Base-by-base conservation (phyloP, 495 filamentous ascomycete genomes). In the Aspergillus bridgeri region DNA sequence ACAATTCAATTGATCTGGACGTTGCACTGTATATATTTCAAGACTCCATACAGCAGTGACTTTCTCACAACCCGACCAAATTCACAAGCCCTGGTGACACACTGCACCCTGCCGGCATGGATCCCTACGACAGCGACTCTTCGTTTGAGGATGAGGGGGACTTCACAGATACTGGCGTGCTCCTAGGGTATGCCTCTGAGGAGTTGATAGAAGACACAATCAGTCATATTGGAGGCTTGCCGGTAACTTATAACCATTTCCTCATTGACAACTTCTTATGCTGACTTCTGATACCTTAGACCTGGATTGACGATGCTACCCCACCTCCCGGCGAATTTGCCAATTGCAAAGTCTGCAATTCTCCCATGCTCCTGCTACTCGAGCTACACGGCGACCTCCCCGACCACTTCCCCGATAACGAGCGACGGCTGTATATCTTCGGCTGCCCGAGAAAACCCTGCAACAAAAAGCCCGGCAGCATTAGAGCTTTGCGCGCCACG, bases 341-440 rank as follows among this genome's bases (percentile, higher is more conserved):
- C 29, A 88, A 85, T 75, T 99, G 94, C 78, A 92, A 89, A 71
- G 81, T 89, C 61, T 99, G 94, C 81, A 91, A 91, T 56, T 81
- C 82, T 27, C 70, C 90, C 43, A 92, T 97, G 86, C 80, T 85
- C 0, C 79, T 97, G 4, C 82, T 98, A 13, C 82, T 99, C 44
- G 91, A 98, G 71, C 79, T 99, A 45, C 90, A 99, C 73, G 93
- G 86, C 64, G 92, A 96, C 59, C 78, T 99, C 42, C 92, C 90
- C 19, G 88, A 95, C 42, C 79, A 83, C 38, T 96, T 95, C 67
- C 89, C 89, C 19, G 84, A 84, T 22, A 87, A 98, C 67, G 91
- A 97, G 67, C 77, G 94, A 53, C 82, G 93, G 46, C 66, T 98
- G 42, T 97, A 96, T 64, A 75, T 98, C 11, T 92, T 92, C 65